Percentiles rank a stretch among this genome's conserved stretches.
Evolutionary conservation across 148 eudicot species (phyloP).

Genomic region (Fagopyrum homotropicum): DNA sequence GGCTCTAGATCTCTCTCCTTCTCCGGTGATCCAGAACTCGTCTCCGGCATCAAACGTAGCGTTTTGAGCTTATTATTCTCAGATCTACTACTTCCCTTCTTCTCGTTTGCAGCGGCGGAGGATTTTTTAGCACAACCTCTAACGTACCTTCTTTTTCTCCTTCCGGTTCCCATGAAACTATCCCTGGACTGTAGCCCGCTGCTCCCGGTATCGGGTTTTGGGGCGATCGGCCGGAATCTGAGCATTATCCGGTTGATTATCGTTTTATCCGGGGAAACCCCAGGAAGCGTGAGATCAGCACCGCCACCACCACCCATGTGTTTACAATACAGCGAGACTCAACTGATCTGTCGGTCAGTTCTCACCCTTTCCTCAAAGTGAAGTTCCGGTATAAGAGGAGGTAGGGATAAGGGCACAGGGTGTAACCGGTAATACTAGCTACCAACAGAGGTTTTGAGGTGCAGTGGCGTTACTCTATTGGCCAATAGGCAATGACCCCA

Average conservation of each 20-base stretch:
- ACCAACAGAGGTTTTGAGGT: not conserved
- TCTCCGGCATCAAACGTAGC: not conserved
- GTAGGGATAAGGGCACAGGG: not conserved
- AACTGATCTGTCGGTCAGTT: not conserved
- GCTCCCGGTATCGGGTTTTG: slow-evolving; percentile 32
- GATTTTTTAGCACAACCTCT: slow-evolving; percentile 16
- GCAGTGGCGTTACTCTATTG: not conserved
- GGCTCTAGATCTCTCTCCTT: not conserved
- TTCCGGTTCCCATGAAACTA: not conserved
- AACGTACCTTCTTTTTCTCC: slow-evolving; percentile 40
- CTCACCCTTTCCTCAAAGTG: not conserved
- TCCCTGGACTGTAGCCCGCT: not conserved
- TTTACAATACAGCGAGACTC: too few species aligned
- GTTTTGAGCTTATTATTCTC: not conserved
- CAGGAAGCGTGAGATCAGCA: not conserved
- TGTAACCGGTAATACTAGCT: not conserved
- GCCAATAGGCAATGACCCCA: not conserved
- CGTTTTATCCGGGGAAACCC: slow-evolving; percentile 12
- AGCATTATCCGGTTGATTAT: slow-evolving; percentile 40
- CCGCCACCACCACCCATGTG: not conserved
- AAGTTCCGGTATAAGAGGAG: not conserved
- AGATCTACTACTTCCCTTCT: not conserved
- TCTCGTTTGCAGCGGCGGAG: not conserved
- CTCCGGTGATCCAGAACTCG: too few species aligned
- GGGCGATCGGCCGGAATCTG: slow-evolving; percentile 61